phyloP scores from a whole-genome alignment of 2,329 filamentous ascomycete genomes.

The Aureobasidium lini region DNA sequence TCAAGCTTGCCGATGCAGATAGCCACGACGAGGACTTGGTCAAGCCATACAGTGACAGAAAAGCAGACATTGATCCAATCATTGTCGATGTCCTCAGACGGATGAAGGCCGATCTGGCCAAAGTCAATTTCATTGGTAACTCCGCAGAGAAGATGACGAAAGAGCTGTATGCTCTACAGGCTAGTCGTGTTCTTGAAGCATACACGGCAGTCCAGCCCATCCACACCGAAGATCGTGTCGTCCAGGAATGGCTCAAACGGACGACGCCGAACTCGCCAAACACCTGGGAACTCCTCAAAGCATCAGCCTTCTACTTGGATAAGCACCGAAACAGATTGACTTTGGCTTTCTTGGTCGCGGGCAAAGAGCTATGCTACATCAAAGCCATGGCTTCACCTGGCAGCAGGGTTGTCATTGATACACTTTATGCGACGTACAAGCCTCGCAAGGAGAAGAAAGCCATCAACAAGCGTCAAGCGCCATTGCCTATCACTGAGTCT shows the following conservation, averaged over 20 bases:
- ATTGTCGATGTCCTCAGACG: not conserved
- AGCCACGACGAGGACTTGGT: not conserved
- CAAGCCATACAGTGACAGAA: not conserved
- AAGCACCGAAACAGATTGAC: slow-evolving; percentile 20
- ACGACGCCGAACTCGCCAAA: slow-evolving; percentile 19
- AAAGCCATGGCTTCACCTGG: slow-evolving; percentile 24
- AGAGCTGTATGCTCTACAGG: not conserved
- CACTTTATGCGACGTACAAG: slow-evolving; percentile 5
- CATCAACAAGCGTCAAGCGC: not conserved
- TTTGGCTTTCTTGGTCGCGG: slow-evolving; percentile 35
- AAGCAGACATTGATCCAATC: not conserved
- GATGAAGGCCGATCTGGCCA: not conserved
- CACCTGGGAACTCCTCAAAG: slow-evolving; percentile 40
- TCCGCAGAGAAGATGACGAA: not conserved
- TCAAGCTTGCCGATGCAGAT: not conserved
- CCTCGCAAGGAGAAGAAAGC: slow-evolving; percentile 9
- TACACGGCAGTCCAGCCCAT: slow-evolving; percentile 19
- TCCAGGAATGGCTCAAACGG: slow-evolving; percentile 19
- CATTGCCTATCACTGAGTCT: not conserved
- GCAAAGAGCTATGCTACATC: slow-evolving; percentile 31
- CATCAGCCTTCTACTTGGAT: slow-evolving; percentile 34
- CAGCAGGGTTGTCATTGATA: not conserved
- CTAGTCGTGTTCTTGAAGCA: not conserved
- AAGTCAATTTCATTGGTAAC: not conserved
- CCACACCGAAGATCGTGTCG: slow-evolving; percentile 12